Conservation (phyloP, 148 eudicot species). For the Limonium bicolor region DNA sequence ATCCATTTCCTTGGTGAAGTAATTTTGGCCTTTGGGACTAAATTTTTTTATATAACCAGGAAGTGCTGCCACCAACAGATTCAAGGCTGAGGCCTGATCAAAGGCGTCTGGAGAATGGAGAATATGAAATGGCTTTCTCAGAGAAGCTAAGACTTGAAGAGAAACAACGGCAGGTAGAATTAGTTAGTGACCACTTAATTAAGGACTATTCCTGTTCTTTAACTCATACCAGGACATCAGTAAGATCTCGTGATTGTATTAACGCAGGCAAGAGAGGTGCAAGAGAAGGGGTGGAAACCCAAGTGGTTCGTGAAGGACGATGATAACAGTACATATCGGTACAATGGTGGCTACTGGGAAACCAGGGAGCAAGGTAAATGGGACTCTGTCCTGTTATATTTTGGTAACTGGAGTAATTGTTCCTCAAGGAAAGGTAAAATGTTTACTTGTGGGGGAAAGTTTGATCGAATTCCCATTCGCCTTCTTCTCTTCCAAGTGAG, state of each 20-base stretch:
- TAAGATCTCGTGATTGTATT: background rate
- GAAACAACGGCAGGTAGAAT: slow-evolving; percentile 68
- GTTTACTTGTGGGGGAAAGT: no score
- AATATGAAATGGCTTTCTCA: slow-evolving; percentile 73
- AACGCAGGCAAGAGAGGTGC: slow-evolving; percentile 74
- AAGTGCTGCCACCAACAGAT: slow-evolving; percentile 90
- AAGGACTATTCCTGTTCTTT: background rate
- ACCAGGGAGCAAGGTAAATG: slow-evolving; percentile 49
- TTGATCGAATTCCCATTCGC: no score
- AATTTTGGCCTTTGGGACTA: no score
- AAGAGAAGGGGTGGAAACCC: slow-evolving; percentile 95
- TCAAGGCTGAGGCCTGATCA: slow-evolving; percentile 92
- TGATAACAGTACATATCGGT: slow-evolving; percentile 74
- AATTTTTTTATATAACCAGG: no score
- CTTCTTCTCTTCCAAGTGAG: no score
- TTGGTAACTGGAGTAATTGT: no score
- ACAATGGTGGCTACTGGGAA: slow-evolving; percentile 90
- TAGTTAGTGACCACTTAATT: background rate
- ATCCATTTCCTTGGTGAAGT: no score
- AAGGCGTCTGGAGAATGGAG: slow-evolving; percentile 86
- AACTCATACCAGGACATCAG: background rate
- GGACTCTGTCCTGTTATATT: slow-evolving; percentile 61
- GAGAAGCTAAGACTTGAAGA: slow-evolving; percentile 92
- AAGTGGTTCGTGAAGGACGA: slow-evolving; percentile 80
- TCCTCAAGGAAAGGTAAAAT: no score